Percentiles rank a stretch among this genome's conserved stretches.
Evolutionary conservation across 176 grass and related monocot genomes (phyloP).

Genomic region (Typha latifolia): DNA sequence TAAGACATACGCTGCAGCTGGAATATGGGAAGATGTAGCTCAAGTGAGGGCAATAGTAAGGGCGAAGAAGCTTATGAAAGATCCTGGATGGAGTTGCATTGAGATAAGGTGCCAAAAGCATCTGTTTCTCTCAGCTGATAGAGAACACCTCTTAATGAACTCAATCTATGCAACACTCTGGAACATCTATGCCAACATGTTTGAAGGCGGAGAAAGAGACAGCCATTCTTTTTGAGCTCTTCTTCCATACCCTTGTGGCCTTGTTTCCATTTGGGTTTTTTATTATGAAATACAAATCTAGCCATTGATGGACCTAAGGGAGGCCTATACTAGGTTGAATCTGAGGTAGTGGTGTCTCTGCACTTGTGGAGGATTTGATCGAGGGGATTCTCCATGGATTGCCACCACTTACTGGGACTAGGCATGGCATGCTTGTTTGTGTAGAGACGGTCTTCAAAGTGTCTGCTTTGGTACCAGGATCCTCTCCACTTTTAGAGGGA

Average conservation of each 20-base stretch:
- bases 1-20: conserved; percentile 10
- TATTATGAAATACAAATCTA: background rate
- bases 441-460: too few relatives aligned
- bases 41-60: conserved; percentile 13
- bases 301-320: background rate
- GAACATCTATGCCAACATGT: conserved; percentile 16
- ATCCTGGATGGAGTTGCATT: conserved; percentile 19
- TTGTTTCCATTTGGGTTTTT: too few relatives aligned
- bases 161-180: conserved; percentile 5
- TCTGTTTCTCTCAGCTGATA: conserved; percentile 18
- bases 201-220: background rate
- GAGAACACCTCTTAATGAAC: conserved; percentile 4
- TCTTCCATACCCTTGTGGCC: too few relatives aligned
- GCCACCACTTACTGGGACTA: too few relatives aligned
- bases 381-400: too few relatives aligned
- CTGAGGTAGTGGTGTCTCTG: too few relatives aligned
- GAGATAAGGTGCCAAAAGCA: conserved; percentile 13
- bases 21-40: conserved; percentile 20
- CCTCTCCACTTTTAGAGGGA: too few relatives aligned
- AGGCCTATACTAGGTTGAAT: too few relatives aligned
- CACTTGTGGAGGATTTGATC: too few relatives aligned
- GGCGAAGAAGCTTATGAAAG: conserved; percentile 18
- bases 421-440: too few relatives aligned
- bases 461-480: too few relatives aligned
- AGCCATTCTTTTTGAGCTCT: too few relatives aligned